Base-by-base conservation (phyloP, 2,329 filamentous ascomycete genomes). In the Metarhizium robertsii region DNA sequence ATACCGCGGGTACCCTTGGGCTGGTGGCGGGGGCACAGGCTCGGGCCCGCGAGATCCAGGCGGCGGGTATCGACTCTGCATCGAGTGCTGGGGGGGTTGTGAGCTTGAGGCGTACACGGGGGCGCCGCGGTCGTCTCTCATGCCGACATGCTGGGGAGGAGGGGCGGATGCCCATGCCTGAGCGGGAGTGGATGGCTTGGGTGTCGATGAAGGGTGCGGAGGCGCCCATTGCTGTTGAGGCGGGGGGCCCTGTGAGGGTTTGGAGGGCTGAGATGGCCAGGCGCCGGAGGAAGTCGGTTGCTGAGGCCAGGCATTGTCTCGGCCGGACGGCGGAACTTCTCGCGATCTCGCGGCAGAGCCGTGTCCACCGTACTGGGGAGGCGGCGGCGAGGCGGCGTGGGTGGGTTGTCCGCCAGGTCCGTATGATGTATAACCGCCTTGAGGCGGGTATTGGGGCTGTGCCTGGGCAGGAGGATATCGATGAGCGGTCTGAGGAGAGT, bases 381-480 rank as follows among this genome's bases (percentile, higher is more conserved):
- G 74, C n/a, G 77, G 73, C n/a, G 79, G 75, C 6, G 79, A 78
- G n/a, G 74, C 73, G 25, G 72, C 70, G 60, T 75, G 75, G 3
- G 67, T 62, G 36, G 69, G 62, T 42, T 72, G 73, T 6, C 64
- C 60, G 46, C 62, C 60, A 10, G 66, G 65, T 6, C 70, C 72
- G 52, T 75, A 78, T 8, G 69, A 65, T n/a, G 73, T 65, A 58
- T 79, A 79, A 3, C 71, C 69, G 1, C 69, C 61, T 58, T 77
- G 76, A 13, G 73, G 60, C 55, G 76, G 73, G 58, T 80, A 78
- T 34, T 64, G 71, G 52, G 57, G 67, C 64, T 65, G 72, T 62
- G 43, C 64, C 47, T 65, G 76, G 59, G 73, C 71, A 34, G 75
- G 68, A 38, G 73, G 69, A 58, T 78, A 78, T 55, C 73, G 76